Evolutionary conservation across 345 rosid genomes (phyloP).

Genomic region (Bruguiera gymnorhiza): DNA sequence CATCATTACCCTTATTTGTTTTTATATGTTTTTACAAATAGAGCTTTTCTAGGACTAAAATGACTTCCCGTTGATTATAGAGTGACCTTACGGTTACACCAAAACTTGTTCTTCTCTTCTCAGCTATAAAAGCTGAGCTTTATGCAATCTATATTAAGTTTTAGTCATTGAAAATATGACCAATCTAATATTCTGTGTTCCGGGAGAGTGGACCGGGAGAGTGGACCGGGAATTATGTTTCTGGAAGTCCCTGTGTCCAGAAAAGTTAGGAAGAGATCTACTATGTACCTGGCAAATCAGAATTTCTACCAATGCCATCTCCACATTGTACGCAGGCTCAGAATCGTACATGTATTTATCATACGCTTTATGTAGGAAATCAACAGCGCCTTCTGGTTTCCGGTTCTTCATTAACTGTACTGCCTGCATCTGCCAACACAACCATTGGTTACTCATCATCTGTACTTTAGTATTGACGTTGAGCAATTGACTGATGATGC

Average conservation of each 20-base stretch:
- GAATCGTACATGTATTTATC: conserved; percentile 31
- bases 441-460: background rate
- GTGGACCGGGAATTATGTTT: background rate
- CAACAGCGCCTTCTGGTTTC: conserved; percentile 45
- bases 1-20: no score
- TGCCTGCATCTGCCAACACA: conserved; percentile 44
- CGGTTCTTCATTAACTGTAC: conserved; percentile 44
- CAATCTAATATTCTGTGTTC: background rate
- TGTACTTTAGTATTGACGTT: background rate
- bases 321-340: conserved; percentile 47
- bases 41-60: no score
- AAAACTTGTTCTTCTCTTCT: no score
- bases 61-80: no score
- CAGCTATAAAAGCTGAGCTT: no score
- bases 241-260: background rate
- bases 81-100: no score
- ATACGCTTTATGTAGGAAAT: conserved; percentile 31
- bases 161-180: no score
- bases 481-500: background rate
- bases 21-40: no score
- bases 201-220: no score
- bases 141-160: no score
- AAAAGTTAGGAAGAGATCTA: background rate
- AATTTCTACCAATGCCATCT: conserved; percentile 58
- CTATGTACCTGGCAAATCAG: conserved; percentile 48